Evolutionary conservation across 805 yeast species (phyloP).

Genomic region (Yamadazyma takamatsuzukensis): DNA sequence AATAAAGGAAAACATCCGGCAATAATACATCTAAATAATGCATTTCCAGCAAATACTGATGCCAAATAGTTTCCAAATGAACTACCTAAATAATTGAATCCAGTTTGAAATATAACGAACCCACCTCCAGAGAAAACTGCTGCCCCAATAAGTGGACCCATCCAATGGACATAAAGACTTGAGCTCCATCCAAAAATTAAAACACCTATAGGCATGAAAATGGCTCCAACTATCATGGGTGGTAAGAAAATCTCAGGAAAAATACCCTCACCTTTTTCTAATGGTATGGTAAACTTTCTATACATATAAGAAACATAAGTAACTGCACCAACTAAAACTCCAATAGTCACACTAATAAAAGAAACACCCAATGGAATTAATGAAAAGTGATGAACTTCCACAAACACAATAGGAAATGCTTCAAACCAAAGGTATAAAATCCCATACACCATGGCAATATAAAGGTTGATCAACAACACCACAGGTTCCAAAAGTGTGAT

Average conservation of each 20-base stretch:
- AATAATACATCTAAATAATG: constrained; percentile 42
- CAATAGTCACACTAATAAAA: constrained; percentile 46
- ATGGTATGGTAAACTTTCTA: constrained; percentile 16
- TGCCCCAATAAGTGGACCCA: constrained; percentile 44
- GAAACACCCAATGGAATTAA: constrained; percentile 46
- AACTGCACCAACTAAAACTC: constrained; percentile 39
- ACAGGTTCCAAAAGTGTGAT: constrained; percentile 52
- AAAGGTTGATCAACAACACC: constrained; percentile 48
- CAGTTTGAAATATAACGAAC: constrained; percentile 49
- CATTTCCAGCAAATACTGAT: constrained; percentile 58
- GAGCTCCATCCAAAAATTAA: constrained; percentile 52
- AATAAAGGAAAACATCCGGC: constrained; percentile 66
- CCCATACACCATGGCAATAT: constrained; percentile 52
- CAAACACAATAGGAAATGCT: constrained; percentile 47
- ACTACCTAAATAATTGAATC: constrained; percentile 47
- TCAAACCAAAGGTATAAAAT: constrained; percentile 55
- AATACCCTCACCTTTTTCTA: constrained; percentile 20
- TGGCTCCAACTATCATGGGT: constrained; percentile 37
- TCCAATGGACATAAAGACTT: constrained; percentile 42
- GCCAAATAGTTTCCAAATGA: constrained; percentile 50
- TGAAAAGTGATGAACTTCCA: constrained; percentile 42
- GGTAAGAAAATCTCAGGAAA: constrained; percentile 42
- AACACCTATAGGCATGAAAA: constrained; percentile 40
- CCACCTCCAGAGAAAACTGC: constrained; percentile 36
- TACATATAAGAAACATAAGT: constrained; percentile 24